These are phyloP conservation scores for Tetracentron sinense DNA, from an alignment of 164 flowering plant genomes.

Conservation along the genomic window DNA sequence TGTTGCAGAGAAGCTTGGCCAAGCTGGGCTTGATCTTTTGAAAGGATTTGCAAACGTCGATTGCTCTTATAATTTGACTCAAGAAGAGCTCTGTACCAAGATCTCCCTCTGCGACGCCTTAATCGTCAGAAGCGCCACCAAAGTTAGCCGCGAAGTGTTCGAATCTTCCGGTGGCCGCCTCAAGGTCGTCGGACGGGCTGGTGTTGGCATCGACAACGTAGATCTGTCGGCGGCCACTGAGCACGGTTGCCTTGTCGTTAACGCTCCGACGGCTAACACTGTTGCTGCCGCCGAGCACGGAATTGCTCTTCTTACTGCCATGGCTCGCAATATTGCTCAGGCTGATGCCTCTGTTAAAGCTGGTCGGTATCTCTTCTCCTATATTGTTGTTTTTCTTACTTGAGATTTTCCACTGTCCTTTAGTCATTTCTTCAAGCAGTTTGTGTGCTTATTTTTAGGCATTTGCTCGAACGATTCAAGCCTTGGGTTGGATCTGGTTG, in stretches of 20 bases:
- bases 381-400: not conserved
- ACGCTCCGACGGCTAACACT: constrained; percentile 86
- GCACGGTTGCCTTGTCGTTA: constrained; percentile 78
- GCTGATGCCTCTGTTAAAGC: constrained; percentile 83
- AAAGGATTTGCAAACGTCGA: constrained; percentile 80
- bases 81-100: constrained; percentile 83
- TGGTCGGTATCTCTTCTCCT: constrained; percentile 31
- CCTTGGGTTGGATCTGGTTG: not conserved
- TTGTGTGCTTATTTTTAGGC: not conserved
- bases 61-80: constrained; percentile 64
- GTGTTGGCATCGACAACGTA: constrained; percentile 86
- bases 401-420: not conserved
- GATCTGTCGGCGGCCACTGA: constrained; percentile 83
- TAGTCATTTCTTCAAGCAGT: constrained; percentile 23
- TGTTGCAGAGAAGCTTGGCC: constrained; percentile 84
- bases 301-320: constrained; percentile 67
- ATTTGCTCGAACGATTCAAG: not conserved
- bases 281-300: constrained; percentile 92
- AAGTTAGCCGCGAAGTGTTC: constrained; percentile 74
- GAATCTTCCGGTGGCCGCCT: constrained; percentile 65
- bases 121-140: constrained; percentile 81
- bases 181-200: constrained; percentile 86
- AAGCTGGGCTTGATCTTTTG: constrained; percentile 61
- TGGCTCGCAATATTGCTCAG: constrained; percentile 79
- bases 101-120: constrained; percentile 89